A percentile compares a stretch with the other conserved stretches of the same genome.
These are phyloP conservation scores for Singerocomus inundabilis DNA, from an alignment of 1,284 basidiomycete species.

Conservation along the genomic window DNA sequence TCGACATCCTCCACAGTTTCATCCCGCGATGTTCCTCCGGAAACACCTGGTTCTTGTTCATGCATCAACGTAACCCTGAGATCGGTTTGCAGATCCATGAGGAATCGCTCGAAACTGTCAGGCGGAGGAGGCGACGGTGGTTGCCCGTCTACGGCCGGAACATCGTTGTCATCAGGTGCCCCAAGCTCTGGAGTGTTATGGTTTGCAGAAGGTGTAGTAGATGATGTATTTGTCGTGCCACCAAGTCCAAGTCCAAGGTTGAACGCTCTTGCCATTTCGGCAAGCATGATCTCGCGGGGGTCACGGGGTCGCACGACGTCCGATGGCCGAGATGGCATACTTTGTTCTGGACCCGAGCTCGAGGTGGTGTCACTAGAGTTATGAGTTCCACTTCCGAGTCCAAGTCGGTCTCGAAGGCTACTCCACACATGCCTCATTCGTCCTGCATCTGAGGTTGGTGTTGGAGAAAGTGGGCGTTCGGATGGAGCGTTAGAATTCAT, in stretches of 20 bases:
- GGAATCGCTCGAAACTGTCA: constrained; percentile 73
- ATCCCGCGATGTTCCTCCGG: constrained; percentile 17
- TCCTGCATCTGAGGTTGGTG: constrained; percentile 47
- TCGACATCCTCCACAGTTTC: constrained; percentile 22
- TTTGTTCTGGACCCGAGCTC: constrained; percentile 10
- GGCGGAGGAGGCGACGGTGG: constrained; percentile 46
- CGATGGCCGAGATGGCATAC: constrained; percentile 20
- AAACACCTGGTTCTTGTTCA: constrained; percentile 17
- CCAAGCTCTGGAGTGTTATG: constrained; percentile 11
- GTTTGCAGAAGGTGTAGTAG: constrained; percentile 2
- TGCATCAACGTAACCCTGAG: constrained; percentile 55
- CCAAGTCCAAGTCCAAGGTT: constrained; percentile 63
- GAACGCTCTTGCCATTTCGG: constrained; percentile 75
- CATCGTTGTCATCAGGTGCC: constrained; percentile 4
- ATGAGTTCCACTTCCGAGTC: constrained; percentile 37
- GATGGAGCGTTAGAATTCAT: constrained; percentile 23
- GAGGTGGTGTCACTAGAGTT: constrained; percentile 12
- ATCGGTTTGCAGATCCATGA: constrained; percentile 70
- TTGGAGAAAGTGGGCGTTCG: constrained; percentile 46
- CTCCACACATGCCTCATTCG: constrained; percentile 62
- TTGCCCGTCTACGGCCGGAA: constrained; percentile 10
- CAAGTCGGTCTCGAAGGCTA: constrained; percentile 61
- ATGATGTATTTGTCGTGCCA: constrained; percentile 15
- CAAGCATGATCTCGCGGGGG: constrained; percentile 61
- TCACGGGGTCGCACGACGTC: constrained; percentile 37